A percentile compares a stretch with the other conserved stretches of the same genome.
Evolutionary conservation across 495 filamentous ascomycete species (phyloP).

Genomic region (Collariella sp.): DNA sequence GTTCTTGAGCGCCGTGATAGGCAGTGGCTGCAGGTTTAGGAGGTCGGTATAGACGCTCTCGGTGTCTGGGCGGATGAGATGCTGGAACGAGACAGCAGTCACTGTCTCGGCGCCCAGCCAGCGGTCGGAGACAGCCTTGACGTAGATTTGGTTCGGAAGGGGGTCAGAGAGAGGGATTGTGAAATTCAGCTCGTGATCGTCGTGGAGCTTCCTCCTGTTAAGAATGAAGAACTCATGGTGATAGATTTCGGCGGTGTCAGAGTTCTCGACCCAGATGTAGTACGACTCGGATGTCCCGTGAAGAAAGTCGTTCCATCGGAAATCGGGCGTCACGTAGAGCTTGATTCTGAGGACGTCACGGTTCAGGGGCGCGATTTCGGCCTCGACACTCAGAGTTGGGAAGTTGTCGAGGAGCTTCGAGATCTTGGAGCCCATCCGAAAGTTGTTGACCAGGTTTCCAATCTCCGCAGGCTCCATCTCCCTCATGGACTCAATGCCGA

Average conservation of each 20-base stretch:
- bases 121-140: constrained; percentile 85
- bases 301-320: constrained; percentile 90
- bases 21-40: constrained; percentile 82
- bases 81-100: constrained; percentile 89
- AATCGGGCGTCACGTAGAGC: constrained; percentile 78
- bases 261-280: constrained; percentile 98
- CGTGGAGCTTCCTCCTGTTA: constrained; percentile 75
- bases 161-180: constrained; percentile 94
- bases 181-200: constrained; percentile 94
- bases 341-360: constrained; percentile 85
- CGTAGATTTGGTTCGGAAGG: constrained; percentile 88
- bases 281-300: constrained; percentile 93
- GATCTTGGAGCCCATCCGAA: constrained; percentile 72
- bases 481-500: constrained; percentile 69
- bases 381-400: constrained; percentile 79
- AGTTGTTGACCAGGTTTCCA: constrained; percentile 83
- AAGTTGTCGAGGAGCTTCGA: constrained; percentile 80
- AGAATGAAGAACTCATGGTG: constrained; percentile 97
- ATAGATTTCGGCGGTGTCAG: constrained; percentile 94
- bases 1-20: constrained; percentile 81
- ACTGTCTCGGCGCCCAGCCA: constrained; percentile 98
- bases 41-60: constrained; percentile 96
- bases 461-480: constrained; percentile 93
- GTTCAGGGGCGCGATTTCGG: constrained; percentile 92
- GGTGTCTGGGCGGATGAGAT: constrained; percentile 93